These are phyloP conservation scores for Epithemia pelagica DNA, from an alignment of 108 stramenopile genomes.

Conservation along the genomic window DNA sequence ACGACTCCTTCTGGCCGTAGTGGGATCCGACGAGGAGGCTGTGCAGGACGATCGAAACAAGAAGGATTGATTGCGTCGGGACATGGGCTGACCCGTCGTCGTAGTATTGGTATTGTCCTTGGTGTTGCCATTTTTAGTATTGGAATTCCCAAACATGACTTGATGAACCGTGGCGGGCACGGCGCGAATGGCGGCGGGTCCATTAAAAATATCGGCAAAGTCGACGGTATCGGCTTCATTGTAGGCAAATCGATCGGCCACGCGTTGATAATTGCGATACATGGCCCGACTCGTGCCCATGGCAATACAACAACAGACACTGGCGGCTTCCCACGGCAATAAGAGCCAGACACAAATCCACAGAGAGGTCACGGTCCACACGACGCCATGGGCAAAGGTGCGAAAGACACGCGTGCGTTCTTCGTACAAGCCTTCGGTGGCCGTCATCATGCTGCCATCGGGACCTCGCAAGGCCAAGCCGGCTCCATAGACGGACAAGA, in stretches of 20 bases:
- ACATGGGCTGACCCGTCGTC: no score
- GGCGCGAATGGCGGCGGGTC: constrained; percentile 53
- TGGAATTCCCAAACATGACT: no score
- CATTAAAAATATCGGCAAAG: constrained; percentile 74
- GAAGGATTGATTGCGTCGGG: no score
- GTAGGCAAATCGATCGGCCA: constrained; percentile 60
- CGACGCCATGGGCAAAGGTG: constrained; percentile 67
- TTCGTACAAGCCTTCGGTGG: constrained; percentile 84
- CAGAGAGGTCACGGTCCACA: constrained; percentile 30
- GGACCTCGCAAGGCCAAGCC: constrained; percentile 83
- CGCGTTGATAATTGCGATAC: constrained; percentile 53
- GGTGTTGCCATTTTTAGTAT: no score
- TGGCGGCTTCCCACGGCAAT: constrained; percentile 67
- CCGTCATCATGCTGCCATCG: constrained; percentile 86
- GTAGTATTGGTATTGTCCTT: no score
- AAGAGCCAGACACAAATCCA: constrained; percentile 56
- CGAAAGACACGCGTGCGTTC: constrained; percentile 64
- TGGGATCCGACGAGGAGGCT: no score
- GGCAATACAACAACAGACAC: constrained; percentile 50
- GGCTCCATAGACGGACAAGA: constrained; percentile 72
- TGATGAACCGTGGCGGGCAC: background rate
- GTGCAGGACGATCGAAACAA: no score
- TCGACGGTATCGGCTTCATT: constrained; percentile 82
- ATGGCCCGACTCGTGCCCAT: constrained; percentile 47
- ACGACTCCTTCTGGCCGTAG: no score